Evolutionary conservation across 768 basidiomycete species (phyloP).

Genomic region (Suillus luteus): DNA sequence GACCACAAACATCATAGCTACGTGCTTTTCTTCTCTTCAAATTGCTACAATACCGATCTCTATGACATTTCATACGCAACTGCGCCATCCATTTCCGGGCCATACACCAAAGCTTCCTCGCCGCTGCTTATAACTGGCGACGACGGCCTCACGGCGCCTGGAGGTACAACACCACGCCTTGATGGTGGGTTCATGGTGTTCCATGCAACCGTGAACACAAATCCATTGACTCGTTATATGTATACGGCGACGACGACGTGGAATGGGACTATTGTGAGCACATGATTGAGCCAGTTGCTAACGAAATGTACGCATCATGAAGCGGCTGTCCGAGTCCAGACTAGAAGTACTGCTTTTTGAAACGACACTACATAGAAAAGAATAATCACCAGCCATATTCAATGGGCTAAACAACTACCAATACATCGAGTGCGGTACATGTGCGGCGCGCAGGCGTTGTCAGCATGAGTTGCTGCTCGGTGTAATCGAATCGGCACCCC

Average conservation of each 20-base stretch:
- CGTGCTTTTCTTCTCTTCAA: constrained; percentile 33
- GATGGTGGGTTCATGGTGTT: constrained; percentile 20
- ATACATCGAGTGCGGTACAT: background rate
- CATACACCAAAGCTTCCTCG: constrained; percentile 32
- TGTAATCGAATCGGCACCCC: no score
- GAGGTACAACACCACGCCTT: constrained; percentile 17
- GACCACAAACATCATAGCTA: constrained; percentile 15
- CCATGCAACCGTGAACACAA: constrained; percentile 18
- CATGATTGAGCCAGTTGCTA: background rate
- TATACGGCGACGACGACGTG: constrained; percentile 14
- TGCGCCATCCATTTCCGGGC: constrained; percentile 29
- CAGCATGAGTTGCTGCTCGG: background rate
- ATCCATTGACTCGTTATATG: constrained; percentile 17
- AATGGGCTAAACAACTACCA: background rate
- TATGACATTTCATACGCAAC: constrained; percentile 36
- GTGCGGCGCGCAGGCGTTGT: background rate
- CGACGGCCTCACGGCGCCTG: constrained; percentile 22
- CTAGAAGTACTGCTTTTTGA: background rate
- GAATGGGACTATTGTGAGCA: constrained; percentile 14
- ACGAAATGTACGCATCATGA: background rate
- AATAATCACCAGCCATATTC: background rate
- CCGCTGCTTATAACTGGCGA: constrained; percentile 27
- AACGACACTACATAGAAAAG: background rate
- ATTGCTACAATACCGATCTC: constrained; percentile 26
- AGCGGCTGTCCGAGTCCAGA: no score